Evolutionary conservation across 305 asterid genomes (phyloP), one percentile per base, ranked within the genome.

Genomic region (Fraxinus floribunda): DNA sequence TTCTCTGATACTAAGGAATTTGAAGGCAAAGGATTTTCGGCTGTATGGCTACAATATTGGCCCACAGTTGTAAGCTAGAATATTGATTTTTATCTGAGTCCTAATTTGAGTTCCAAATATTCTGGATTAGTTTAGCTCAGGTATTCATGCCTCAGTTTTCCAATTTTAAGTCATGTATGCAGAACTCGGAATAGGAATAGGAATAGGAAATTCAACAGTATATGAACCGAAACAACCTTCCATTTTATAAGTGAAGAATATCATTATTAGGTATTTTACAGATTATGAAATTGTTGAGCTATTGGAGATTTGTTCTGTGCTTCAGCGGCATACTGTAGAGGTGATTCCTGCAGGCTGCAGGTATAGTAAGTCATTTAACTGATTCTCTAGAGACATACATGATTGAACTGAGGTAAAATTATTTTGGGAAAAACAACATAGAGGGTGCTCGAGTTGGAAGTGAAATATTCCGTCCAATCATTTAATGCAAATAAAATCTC

Each of bases 81-180:
- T 62, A n/a, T 70, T 46, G 11, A 26, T 76, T 62, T 55, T 52
- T 26, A 49, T 55, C 9, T 49, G 76, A 68, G 46, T 75, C 72
- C 57, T 29, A 16, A 66, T 22, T 57, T 66, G 75, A 79, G 75
- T 79, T 68, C 71, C 64, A 15, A 70, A 70, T 49, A n/a, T 52
- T 75, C 75, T 52, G 62, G 39, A 75, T 75, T 32, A 55, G 70
- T 55, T 15, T 30, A 55, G 34, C 18, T 60, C 30, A 62, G 66
- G 73, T 77, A 5, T 57, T 38, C 60, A 18, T 3, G 74, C 5
- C 20, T 1, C 34, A 34, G 46, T 18, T 39, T 34, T 78, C 81
- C 74, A 78, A 44, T 18, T 60, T 32, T 30, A 15, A 71, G 76
- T 66, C 74, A 66, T 4, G 22, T 6, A 71, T 15, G 24, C 76